phyloP scores from a whole-genome alignment of 2,329 filamentous ascomycete species.

The Fonsecaea nubica region DNA sequence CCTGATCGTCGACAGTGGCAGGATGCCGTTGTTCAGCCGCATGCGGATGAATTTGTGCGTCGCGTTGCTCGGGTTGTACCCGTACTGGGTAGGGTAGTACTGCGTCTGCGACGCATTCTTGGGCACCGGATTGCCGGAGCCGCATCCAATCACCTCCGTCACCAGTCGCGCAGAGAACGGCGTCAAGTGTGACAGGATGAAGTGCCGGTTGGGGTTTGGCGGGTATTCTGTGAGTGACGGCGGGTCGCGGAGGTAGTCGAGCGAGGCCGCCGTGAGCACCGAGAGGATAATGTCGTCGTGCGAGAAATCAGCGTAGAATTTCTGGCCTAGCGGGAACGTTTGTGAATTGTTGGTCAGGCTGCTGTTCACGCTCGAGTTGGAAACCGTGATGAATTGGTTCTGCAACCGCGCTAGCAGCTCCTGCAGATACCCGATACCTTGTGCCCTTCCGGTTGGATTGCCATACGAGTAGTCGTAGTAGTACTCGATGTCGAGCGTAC shows the following conservation, averaged over 20 bases:
- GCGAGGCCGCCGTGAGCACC: slow-evolving; percentile 58
- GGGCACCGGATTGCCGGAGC: slow-evolving; percentile 48
- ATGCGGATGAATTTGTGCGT: slow-evolving; percentile 58
- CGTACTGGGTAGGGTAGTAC: slow-evolving; percentile 55
- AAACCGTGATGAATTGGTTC: slow-evolving; percentile 54
- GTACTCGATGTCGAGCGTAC: slow-evolving; percentile 60
- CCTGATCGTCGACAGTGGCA: slow-evolving; percentile 56
- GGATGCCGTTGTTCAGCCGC: slow-evolving; percentile 58
- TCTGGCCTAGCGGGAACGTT: slow-evolving; percentile 56
- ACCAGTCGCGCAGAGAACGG: slow-evolving; percentile 63
- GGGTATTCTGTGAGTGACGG: slow-evolving; percentile 52
- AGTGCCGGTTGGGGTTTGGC: slow-evolving; percentile 49
- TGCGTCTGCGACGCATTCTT: slow-evolving; percentile 44
- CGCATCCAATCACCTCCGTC: slow-evolving; percentile 63
- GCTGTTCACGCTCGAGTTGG: slow-evolving; percentile 60
- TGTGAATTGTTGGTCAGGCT: slow-evolving; percentile 54
- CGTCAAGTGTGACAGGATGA: slow-evolving; percentile 59
- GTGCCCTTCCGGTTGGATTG: slow-evolving; percentile 59
- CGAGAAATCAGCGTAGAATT: slow-evolving; percentile 61
- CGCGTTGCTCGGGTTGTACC: slow-evolving; percentile 52
- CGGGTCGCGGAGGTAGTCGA: slow-evolving; percentile 61
- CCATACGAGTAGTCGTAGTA: slow-evolving; percentile 56
- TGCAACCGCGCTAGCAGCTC: slow-evolving; percentile 59
- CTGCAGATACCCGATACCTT: slow-evolving; percentile 61
- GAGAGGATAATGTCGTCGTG: slow-evolving; percentile 62